Evolutionary conservation across 1,139 yeast species (phyloP).

Genomic region (Zhuliangozyma parablackwelliae): DNA sequence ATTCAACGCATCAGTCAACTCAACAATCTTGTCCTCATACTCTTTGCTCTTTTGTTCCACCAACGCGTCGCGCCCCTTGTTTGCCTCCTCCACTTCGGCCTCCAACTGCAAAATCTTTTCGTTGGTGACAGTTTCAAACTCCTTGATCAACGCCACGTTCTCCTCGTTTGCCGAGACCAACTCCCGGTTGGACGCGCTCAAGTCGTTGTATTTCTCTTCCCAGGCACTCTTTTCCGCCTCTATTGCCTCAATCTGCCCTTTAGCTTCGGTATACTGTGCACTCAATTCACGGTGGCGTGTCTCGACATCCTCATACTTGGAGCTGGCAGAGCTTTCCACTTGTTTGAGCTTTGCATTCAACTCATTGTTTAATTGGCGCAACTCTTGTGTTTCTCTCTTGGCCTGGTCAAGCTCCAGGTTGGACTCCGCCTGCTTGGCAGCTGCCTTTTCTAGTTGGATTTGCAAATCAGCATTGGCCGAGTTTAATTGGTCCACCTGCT

Average conservation of each 20-base stretch:
- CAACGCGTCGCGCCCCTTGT: slow-evolving; percentile 11
- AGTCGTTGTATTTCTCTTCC: slow-evolving; percentile 1
- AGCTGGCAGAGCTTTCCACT: slow-evolving; percentile 10
- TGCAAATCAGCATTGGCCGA: slow-evolving; percentile 5
- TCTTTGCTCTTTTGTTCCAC: slow-evolving; percentile 3
- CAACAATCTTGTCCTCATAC: slow-evolving; percentile 16
- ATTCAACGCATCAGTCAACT: slow-evolving; percentile 12
- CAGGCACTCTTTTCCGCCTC: neutral
- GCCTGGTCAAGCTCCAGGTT: slow-evolving; percentile 18
- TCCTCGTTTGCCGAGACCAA: slow-evolving; percentile 21
- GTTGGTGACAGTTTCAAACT: slow-evolving; percentile 9
- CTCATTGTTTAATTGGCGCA: slow-evolving; percentile 18
- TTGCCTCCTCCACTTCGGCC: slow-evolving; percentile 15
- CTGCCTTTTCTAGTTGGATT: neutral
- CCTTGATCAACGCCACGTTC: slow-evolving; percentile 15
- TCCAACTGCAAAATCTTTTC: slow-evolving; percentile 16
- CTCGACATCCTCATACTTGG: slow-evolving; percentile 1
- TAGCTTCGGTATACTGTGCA: slow-evolving; percentile 1
- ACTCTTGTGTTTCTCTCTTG: slow-evolving; percentile 20
- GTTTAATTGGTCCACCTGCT: slow-evolving; percentile 13
- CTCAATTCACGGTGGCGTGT: slow-evolving; percentile 1
- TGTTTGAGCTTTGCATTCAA: slow-evolving; percentile 13
- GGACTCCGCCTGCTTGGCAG: neutral
- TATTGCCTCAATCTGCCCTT: slow-evolving; percentile 1
- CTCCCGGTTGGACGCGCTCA: slow-evolving; percentile 5